Conservation (phyloP, 1,284 basidiomycete genomes). For the Fomitopsis schrenkii region DNA sequence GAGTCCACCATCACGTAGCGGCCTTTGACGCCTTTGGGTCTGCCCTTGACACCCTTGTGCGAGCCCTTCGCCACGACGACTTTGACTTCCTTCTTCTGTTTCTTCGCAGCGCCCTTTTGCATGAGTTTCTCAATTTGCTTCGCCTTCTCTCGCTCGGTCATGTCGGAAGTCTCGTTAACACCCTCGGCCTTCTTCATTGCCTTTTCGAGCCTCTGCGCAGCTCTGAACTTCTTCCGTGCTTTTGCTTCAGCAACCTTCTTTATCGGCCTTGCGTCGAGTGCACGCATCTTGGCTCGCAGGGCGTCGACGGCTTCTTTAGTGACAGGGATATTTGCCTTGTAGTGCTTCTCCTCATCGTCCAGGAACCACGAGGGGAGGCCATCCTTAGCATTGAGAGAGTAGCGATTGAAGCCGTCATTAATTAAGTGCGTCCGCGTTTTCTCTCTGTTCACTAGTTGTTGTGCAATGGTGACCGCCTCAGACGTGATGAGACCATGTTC, state of each 20-base stretch:
- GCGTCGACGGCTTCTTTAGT: slow-evolving; percentile 94
- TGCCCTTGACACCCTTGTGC: slow-evolving; percentile 87
- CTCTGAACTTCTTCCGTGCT: slow-evolving; percentile 93
- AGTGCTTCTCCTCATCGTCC: slow-evolving; percentile 92
- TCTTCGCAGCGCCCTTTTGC: slow-evolving; percentile 70
- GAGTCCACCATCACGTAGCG: slow-evolving; percentile 91
- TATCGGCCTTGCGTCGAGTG: slow-evolving; percentile 95
- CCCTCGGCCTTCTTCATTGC: slow-evolving; percentile 97
- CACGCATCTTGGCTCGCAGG: slow-evolving; percentile 87
- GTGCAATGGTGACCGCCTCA: slow-evolving; percentile 91
- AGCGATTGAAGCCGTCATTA: slow-evolving; percentile 95
- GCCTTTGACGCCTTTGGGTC: slow-evolving; percentile 96
- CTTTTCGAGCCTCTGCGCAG: slow-evolving; percentile 83
- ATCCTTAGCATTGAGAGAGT: slow-evolving; percentile 89
- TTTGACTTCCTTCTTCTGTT: slow-evolving; percentile 79
- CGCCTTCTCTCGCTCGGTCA: slow-evolving; percentile 94
- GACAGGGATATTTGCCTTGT: slow-evolving; percentile 93
- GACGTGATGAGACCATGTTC: slow-evolving; percentile 86
- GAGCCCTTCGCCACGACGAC: slow-evolving; percentile 91
- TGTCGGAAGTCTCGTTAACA: slow-evolving; percentile 85
- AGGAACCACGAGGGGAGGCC: slow-evolving; percentile 95
- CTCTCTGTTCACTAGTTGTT: slow-evolving; percentile 89
- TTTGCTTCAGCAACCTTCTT: slow-evolving; percentile 99
- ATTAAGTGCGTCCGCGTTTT: slow-evolving; percentile 87
- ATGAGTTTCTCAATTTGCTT: slow-evolving; percentile 91